A percentile compares a stretch with the other conserved stretches of the same genome.
Evolutionary conservation across 805 yeast species (phyloP).

Genomic region (Wickerhamiella shivajii): DNA sequence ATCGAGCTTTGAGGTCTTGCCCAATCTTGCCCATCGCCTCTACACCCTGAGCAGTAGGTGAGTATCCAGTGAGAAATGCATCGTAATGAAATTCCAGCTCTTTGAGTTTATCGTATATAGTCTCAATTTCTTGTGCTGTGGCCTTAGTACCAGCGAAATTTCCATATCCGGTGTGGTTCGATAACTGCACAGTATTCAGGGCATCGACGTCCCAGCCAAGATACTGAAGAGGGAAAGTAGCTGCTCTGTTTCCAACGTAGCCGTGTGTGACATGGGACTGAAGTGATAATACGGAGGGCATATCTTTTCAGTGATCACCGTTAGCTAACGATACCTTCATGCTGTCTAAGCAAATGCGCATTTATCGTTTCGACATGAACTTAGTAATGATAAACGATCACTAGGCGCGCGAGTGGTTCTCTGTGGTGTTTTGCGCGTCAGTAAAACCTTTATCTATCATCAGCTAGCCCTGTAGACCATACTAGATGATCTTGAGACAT

Average conservation of each 20-base stretch:
- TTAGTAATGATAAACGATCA: too few species aligned
- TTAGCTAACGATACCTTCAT: too few species aligned
- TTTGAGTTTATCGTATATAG: conserved; percentile 41
- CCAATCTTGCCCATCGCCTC: conserved; percentile 34
- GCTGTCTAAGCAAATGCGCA: too few species aligned
- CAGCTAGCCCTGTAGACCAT: too few species aligned
- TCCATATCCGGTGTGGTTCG: conserved; percentile 88
- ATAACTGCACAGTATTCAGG: conserved; percentile 73
- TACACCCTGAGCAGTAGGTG: conserved; percentile 49
- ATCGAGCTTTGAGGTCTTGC: conserved; percentile 21
- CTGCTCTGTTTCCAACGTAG: conserved; percentile 84
- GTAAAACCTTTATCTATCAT: too few species aligned
- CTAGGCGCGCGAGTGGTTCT: too few species aligned
- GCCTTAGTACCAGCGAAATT: conserved; percentile 44
- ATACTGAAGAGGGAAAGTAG: conserved; percentile 75
- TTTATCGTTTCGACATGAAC: too few species aligned
- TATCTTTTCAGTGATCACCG: too few species aligned
- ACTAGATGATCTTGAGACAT: too few species aligned
- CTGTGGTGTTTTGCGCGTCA: too few species aligned
- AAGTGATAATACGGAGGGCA: conserved; percentile 33
- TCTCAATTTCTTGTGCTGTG: conserved; percentile 31
- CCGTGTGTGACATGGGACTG: conserved; percentile 95
- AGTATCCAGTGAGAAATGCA: conserved; percentile 66
- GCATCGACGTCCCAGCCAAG: conserved; percentile 89
- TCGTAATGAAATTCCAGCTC: conserved; percentile 39